These are phyloP conservation scores for Cladosporium sp. DNA, from an alignment of 2,329 filamentous ascomycete genomes.

Conservation along the genomic window DNA sequence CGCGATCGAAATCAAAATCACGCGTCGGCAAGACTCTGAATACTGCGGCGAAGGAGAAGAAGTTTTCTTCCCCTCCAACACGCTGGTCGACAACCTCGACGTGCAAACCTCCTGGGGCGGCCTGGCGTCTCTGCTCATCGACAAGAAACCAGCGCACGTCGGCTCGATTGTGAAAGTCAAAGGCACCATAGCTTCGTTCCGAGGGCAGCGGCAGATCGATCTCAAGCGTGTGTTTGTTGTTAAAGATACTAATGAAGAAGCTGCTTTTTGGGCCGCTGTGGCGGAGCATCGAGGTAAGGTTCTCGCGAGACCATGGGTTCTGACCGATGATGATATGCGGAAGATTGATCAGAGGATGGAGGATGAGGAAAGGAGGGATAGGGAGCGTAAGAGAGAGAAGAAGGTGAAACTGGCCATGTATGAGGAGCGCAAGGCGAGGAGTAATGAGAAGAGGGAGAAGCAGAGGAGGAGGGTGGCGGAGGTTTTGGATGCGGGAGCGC, in stretches of 20 bases:
- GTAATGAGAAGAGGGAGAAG: conserved; percentile 35
- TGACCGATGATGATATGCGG: conserved; percentile 42
- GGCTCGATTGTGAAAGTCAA: conserved; percentile 55
- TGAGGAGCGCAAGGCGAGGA: conserved; percentile 29
- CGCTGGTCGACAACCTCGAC: conserved; percentile 35
- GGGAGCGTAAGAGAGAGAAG: conserved; percentile 31
- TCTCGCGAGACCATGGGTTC: conserved; percentile 50
- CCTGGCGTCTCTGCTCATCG: conserved; percentile 42
- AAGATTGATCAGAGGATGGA: conserved; percentile 37
- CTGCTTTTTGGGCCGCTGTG: conserved; percentile 49
- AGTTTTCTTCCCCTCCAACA: conserved; percentile 27
- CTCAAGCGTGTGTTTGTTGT: conserved; percentile 51
- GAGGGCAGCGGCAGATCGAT: conserved; percentile 49
- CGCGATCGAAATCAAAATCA: conserved; percentile 53
- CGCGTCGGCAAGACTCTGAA: conserved; percentile 30
- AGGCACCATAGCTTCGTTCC: conserved; percentile 52
- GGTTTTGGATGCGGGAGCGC: conserved; percentile 38
- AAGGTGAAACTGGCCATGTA: conserved; percentile 34
- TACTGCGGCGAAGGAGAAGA: conserved; percentile 17
- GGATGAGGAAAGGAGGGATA: conserved; percentile 32
- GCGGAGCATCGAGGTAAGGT: conserved; percentile 47
- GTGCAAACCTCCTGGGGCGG: conserved; percentile 36
- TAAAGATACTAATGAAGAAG: conserved; percentile 51
- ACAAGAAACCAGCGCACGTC: conserved; percentile 34
- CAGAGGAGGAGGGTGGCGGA: conserved; percentile 37